Conservation (phyloP, 2,329 filamentous ascomycete genomes). For the Colletotrichum brevisporum region DNA sequence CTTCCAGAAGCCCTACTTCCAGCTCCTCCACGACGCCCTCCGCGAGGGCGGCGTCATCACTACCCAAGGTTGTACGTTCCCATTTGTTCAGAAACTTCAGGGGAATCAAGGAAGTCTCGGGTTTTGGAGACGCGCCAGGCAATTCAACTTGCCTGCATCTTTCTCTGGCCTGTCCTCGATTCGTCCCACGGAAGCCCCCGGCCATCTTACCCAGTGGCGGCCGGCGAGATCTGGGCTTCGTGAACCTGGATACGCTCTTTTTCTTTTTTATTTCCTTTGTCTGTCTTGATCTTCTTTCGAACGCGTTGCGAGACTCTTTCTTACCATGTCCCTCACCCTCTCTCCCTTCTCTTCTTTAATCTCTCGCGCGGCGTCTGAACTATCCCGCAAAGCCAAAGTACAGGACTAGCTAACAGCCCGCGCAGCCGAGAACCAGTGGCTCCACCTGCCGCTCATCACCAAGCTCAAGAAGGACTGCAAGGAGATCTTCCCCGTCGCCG, state of each 20-base stretch:
- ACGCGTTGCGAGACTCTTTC: slow-evolving; percentile 16
- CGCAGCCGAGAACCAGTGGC: slow-evolving; percentile 98
- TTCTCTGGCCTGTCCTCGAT: slow-evolving; percentile 40
- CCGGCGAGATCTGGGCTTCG: slow-evolving; percentile 28
- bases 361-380: neutral
- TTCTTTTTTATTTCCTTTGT: slow-evolving; percentile 33
- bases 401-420: slow-evolving; percentile 37
- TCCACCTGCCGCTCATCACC: slow-evolving; percentile 93
- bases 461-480: slow-evolving; percentile 97
- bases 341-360: neutral
- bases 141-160: slow-evolving; percentile 50
- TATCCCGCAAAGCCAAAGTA: neutral
- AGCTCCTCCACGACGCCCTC: slow-evolving; percentile 91
- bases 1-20: slow-evolving; percentile 99
- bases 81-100: slow-evolving; percentile 63
- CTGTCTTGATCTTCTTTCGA: neutral
- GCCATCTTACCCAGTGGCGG: slow-evolving; percentile 26
- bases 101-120: slow-evolving; percentile 40
- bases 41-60: slow-evolving; percentile 97
- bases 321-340: slow-evolving; percentile 18
- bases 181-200: slow-evolving; percentile 26
- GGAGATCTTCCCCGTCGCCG: slow-evolving; percentile 96
- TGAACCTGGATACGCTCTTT: slow-evolving; percentile 28
- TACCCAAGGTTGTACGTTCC: slow-evolving; percentile 99
- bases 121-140: slow-evolving; percentile 16